phyloP scores from a whole-genome alignment of 306 rosid species.

The Amphicarpaea edgeworthii region DNA sequence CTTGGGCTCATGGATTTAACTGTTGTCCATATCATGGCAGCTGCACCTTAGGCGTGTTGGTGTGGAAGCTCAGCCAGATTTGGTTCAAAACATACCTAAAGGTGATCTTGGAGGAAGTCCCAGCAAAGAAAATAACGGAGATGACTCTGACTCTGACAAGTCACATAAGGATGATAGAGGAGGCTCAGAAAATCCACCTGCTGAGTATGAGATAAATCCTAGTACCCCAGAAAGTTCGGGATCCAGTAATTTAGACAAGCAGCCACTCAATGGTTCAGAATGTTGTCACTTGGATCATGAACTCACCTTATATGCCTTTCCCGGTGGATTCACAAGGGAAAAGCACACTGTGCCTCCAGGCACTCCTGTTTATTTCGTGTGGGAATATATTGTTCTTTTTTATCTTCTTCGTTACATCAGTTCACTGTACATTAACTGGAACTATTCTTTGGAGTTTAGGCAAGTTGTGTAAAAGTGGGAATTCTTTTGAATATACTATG shows the following conservation, averaged over 20 bases:
- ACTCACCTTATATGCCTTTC: conserved; percentile 41
- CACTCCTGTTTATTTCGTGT: conserved; percentile 45
- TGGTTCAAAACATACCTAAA: conserved; percentile 64
- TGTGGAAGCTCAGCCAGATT: conserved; percentile 83
- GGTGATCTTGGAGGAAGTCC: conserved; percentile 81
- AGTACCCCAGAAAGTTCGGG: conserved; percentile 69
- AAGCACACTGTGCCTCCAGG: conserved; percentile 43
- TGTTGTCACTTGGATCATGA: conserved; percentile 42
- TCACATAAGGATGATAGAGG: conserved; percentile 57
- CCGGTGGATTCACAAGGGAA: conserved; percentile 35
- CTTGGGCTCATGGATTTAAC: conserved; percentile 17
- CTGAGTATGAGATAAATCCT: conserved; percentile 60
- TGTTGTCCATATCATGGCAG: conserved; percentile 53
- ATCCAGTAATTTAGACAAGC: conserved; percentile 65
- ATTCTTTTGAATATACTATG: conserved; percentile 41
- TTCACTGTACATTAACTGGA: conserved; percentile 57
- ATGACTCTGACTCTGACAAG: conserved; percentile 66
- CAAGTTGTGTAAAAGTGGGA: conserved; percentile 55
- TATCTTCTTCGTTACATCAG: conserved; percentile 49
- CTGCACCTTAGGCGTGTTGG: conserved; percentile 95
- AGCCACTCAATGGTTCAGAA: conserved; percentile 56
- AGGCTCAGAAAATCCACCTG: conserved; percentile 55
- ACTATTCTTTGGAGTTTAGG: conserved; percentile 55
- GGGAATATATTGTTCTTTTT: conserved; percentile 51
- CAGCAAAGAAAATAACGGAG: conserved; percentile 61